Percentiles rank a stretch among this genome's conserved stretches.
These are phyloP conservation scores for Ceratobasidium sp. DNA, from an alignment of 1,284 basidiomycete genomes.

Conservation along the genomic window DNA sequence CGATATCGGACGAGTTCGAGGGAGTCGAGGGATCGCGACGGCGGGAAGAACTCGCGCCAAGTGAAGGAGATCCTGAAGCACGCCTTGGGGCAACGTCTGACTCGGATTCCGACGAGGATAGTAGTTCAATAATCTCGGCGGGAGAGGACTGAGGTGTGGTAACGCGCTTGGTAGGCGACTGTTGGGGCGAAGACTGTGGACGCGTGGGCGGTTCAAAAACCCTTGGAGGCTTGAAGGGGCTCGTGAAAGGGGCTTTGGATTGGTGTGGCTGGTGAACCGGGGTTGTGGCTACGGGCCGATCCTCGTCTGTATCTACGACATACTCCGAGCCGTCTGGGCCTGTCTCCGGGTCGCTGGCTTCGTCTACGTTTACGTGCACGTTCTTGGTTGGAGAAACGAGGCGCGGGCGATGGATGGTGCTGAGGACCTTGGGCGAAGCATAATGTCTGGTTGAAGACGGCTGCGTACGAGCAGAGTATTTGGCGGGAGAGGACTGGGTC, in stretches of 20 bases:
- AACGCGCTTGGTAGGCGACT: neutral
- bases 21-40: neutral
- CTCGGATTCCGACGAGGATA: slow-evolving; percentile 19
- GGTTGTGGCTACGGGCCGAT: neutral
- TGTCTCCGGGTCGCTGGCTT: neutral
- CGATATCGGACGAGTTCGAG: neutral
- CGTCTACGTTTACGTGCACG: neutral
- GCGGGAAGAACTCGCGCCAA: neutral
- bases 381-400: neutral
- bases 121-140: slow-evolving; percentile 8
- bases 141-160: neutral
- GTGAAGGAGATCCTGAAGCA: slow-evolving; percentile 16
- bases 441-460: neutral
- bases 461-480: neutral
- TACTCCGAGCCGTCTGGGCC: slow-evolving; percentile 19
- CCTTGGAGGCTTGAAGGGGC: neutral
- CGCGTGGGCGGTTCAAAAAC: neutral
- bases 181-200: neutral
- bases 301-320: slow-evolving; percentile 34
- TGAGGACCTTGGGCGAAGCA: neutral
- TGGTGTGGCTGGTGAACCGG: neutral
- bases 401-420: neutral
- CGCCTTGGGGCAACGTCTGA: neutral
- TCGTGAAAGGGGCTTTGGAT: neutral
- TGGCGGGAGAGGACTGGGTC: neutral